Conservation (phyloP, 106 monocot genomes). For the Apostasia shenzhenica region DNA sequence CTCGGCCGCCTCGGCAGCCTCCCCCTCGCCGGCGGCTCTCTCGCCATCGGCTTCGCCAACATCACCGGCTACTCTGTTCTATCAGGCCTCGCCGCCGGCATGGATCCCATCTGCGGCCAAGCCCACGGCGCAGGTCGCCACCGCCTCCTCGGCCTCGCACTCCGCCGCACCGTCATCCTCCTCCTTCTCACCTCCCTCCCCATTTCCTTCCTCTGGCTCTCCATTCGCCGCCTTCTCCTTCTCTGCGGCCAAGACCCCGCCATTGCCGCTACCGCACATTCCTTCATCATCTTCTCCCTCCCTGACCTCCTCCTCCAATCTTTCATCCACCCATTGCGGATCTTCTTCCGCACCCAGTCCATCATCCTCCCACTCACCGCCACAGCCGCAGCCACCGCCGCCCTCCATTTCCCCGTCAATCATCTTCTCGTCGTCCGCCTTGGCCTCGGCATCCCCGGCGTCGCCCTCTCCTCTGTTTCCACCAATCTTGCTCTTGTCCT, state of each 20-base stretch:
- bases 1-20: conserved; percentile 58
- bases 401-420: conserved; percentile 65
- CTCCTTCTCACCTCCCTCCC: conserved; percentile 36
- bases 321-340: conserved; percentile 65
- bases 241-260: conserved; percentile 57
- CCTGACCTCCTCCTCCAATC: conserved; percentile 67
- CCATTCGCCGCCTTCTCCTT: conserved; percentile 39
- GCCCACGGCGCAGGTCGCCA: conserved; percentile 50
- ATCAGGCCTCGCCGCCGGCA: conserved; percentile 78
- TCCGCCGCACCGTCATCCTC: conserved; percentile 47
- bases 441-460: conserved; percentile 23
- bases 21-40: conserved; percentile 64
- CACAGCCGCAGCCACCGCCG: conserved; percentile 37
- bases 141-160: conserved; percentile 44
- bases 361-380: conserved; percentile 62
- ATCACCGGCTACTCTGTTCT: conserved; percentile 50
- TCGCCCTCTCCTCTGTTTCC: conserved; percentile 43
- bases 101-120: conserved; percentile 84
- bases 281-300: conserved; percentile 45
- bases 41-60: conserved; percentile 49
- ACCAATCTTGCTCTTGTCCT: conserved; percentile 62
- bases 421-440: conserved; percentile 41
- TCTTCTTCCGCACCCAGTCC: conserved; percentile 65
- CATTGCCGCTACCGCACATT: conserved; percentile 37
- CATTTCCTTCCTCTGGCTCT: conserved; percentile 40